Base-by-base conservation (phyloP, 129 eudicot species). In the Chrysanthemum seticuspe region DNA sequence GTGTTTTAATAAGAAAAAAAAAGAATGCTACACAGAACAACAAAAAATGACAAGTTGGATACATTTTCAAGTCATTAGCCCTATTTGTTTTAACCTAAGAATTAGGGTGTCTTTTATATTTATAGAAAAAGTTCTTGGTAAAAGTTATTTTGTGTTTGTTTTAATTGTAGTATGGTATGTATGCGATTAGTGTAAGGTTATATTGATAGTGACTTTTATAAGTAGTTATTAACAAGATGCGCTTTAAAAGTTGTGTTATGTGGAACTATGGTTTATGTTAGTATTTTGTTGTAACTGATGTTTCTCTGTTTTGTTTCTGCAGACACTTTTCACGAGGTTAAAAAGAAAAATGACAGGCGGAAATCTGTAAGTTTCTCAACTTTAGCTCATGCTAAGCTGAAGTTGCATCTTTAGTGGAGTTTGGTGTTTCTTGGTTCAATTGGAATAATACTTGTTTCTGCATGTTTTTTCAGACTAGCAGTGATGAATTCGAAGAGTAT, bases 321-420 rank as follows among this genome's bases (percentile, higher is more conserved):
- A 89, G 96, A 89, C 77, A 82, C 92, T 51, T 89, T 89, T 75
- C 92, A 86, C 18, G 92, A 81, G 80, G 93, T 87, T 18, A 90
- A 85, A 81, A 85, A 76, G 81, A 90, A 87, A 82, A 90, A 83
- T 16, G 88, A 81, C 44, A 78, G 80, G 80, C 86, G 83, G 50
- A 86, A 86, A 75, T 69, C 49, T 83, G 96, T 89, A 67, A 76
- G 86, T 48, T 62, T 57, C 10, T 40, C 36, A 0, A 31, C 36
- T 6, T 36, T 36, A 6, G 44, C 44, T 36, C 21, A 44, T 34
- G 70, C 27, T 36, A 15, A 13, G 25, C 16, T 48, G 7, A 57
- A 62, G 13, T 51, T 48, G 18, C 13, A 61, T 13, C 14, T 60
- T 73, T 0, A 40, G 10, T 36, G 25, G 55, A 65, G n/a, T 65